Base-by-base conservation (phyloP, 1,284 basidiomycete species). In the Sporisorium scitamineum region DNA sequence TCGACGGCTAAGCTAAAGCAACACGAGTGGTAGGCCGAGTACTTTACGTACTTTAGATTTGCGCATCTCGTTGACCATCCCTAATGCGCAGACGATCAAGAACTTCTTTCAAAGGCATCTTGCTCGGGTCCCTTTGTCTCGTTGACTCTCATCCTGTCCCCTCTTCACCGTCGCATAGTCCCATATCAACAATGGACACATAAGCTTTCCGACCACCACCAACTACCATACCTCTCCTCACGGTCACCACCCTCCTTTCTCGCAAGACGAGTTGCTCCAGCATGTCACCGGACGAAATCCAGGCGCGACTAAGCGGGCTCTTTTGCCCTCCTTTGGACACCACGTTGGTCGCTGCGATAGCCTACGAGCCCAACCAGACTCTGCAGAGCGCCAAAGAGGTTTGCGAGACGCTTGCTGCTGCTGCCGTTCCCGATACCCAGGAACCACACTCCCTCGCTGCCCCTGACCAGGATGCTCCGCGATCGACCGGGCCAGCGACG, bases 301-400 rank as follows among this genome's bases (percentile, higher is more conserved):
- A 79, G 32, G 24, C 62, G 10, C 50, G 53, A 26, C 64, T 79
- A 14, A 65, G 69, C 60, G 51, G 59, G 59, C 59, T 65, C 54
- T 80, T 77, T 56, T 70, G 63, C 29, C 79, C 76, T 13, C 69
- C 76, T 3, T 61, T 81, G 20, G 80, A 80, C 54, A 63, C 80
- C 4, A 62, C 78, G 5, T 56, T 81, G 24, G 74, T 81, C 2
- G 80, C 80, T 18, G 78, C 73, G 13, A 78, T 81, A 22, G 72
- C 72, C 0, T 41, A 74, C 44, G 80, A 81, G 48, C 72, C 63
- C 16, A 58, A 57, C 1, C 80, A 81, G 48, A 80, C 78, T 3
- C 55, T 76, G 7, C 74, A 80, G 34, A 69, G 70, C 47, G 76
- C 76, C 0, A 66, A 56, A 20, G 70, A 75, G 50, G 64, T 80